Evolutionary conservation across 306 rosid species (phyloP).

Genomic region (Rubus parviflorus): DNA sequence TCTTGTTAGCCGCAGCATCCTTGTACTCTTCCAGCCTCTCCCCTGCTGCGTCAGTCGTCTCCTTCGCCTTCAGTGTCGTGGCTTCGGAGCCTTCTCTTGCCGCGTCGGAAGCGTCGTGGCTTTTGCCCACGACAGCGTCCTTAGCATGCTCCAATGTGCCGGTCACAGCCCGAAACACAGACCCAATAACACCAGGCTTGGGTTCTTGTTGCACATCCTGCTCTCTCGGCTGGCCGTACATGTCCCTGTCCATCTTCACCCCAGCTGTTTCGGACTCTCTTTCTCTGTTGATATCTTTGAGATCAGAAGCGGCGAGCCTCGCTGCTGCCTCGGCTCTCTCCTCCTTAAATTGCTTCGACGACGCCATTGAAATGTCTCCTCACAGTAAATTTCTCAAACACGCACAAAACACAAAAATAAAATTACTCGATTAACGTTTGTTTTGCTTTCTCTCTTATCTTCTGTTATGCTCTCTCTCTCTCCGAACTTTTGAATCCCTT

Average conservation of each 20-base stretch:
- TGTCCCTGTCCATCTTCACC: background rate
- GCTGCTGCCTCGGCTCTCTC: conserved; percentile 70
- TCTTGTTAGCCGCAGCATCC: conserved; percentile 4
- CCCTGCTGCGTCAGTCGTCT: conserved; percentile 24
- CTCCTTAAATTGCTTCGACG: conserved; percentile 45
- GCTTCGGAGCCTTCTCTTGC: background rate
- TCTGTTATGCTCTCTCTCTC: background rate
- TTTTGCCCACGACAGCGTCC: conserved; percentile 66
- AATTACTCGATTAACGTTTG: too few relatives aligned
- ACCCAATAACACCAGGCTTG: conserved; percentile 56
- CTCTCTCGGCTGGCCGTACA: conserved; percentile 3
- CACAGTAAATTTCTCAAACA: background rate
- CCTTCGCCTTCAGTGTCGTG: conserved; percentile 10
- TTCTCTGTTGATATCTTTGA: conserved; percentile 42
- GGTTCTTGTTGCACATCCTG: conserved; percentile 27
- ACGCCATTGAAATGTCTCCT: conserved; percentile 46
- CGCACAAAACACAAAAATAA: too few relatives aligned
- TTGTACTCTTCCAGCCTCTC: conserved; percentile 22
- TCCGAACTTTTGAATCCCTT: background rate
- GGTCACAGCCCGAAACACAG: conserved; percentile 51
- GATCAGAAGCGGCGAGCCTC: conserved; percentile 54
- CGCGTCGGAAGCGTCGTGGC: conserved; percentile 16
- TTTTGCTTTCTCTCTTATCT: too few relatives aligned
- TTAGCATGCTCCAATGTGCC: conserved; percentile 60
- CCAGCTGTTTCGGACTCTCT: background rate